Evolutionary conservation across 306 rosid species (phyloP), one percentile per base, ranked within the genome.

Genomic region (Begonia fuchsioides): DNA sequence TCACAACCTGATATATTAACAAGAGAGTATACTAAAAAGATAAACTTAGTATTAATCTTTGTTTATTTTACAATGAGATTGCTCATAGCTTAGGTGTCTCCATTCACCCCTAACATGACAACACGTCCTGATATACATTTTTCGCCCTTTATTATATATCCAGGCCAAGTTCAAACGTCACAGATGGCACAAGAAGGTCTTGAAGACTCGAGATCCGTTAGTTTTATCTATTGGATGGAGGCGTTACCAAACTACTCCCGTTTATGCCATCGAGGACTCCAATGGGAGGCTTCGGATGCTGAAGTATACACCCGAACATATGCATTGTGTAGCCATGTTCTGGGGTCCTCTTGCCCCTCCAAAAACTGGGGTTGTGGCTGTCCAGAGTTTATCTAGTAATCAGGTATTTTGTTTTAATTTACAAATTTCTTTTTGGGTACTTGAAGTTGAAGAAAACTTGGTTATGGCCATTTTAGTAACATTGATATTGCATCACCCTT

Each of bases 301-400:
- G 47, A 90, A 90, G 69, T 90, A 90, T 66, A 85, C 95, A 47
- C 98, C 93, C 10, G 94, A 85, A 65, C 95, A 84, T 62, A 82
- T 77, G 92, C 98, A 85, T 62, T 85, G 95, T 65, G 67, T 90
- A 50, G 95, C 95, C 51, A 81, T 73, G 73, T 90, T 90, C 67
- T 90, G 92, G 92, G 95, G 98, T 17, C 94, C 98, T 40, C 92
- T 90, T 57, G 92, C 85, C 58, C 95, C 95, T 62, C 94, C 94
- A 26, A 79, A 77, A 55, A 77, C 95, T 32, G 95, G 95, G 47
- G 67, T 90, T 68, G 80, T 90, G 65, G 94, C 95, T 11, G 58
- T 90, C 52, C 95, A 90, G 82, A 79, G 63, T 67, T 70, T 81
- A 59, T 75, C 94, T 11, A 90, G 71, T 68, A 81, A 71, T 71